Base-by-base conservation (phyloP, 1,284 basidiomycete species). In the Coriolopsis trogii region DNA sequence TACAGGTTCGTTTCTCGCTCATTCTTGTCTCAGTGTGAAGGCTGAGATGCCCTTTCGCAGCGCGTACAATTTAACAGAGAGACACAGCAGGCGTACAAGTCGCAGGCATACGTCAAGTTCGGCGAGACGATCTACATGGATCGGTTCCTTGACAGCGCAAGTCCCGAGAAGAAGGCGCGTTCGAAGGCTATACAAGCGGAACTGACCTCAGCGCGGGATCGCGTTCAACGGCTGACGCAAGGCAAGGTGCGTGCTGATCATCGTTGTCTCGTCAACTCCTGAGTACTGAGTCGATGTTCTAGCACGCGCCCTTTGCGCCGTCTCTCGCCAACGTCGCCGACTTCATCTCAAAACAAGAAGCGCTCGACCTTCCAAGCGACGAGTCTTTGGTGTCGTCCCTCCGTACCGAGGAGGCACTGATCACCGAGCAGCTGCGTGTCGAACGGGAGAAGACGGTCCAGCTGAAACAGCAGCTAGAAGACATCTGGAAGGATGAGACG, bases 1-100 rank as follows among this genome's bases (percentile, higher is more conserved):
- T 99, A 28, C 91, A 96, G 82, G 92, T 91, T 52, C 60, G 76
- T 63, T 1, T 25, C 9, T 29, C 36, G 29, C 30, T 26, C 48
- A 37, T 16, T 38, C 55, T 30, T 30, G 38, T 6, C 13, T 23
- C 6, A 33, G 7, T 29, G 13, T 18, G 13, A 16, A 7, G 33
- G 7, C 33, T 34, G 10, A 34, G 6, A 13, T 12, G 4, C 33
- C 13, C n/a, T 16, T 12, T 34, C n/a, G 10, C 61, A 98, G 91
- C 82, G 96, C 54, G 97, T 95, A 1, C 96, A 98, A 83, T 99
- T 96, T 73, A 95, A 99, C 68, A 82, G 93, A 13, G 87, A 89
- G 59, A 91, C 87, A 0, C 77, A 91, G 50, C 87, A 94, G 57
- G 87, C 95, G 15, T 95, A 91, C 75, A 99, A 99, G 71, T 95